Evolutionary conservation across 2,329 filamentous ascomycete genomes (phyloP).

Genomic region (Scedosporium minutisporum): DNA sequence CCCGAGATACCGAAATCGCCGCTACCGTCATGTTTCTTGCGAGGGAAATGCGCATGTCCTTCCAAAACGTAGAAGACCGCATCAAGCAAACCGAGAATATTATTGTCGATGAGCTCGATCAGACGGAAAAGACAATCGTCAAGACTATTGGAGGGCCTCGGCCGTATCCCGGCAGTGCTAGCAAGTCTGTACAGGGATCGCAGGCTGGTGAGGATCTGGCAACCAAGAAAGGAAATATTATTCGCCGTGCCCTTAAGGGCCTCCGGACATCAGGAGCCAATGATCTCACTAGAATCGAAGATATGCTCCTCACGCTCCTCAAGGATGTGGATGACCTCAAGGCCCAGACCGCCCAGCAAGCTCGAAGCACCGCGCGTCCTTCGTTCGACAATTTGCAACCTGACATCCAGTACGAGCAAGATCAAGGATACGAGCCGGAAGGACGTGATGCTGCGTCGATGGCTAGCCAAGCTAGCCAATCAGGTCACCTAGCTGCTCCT

Average conservation of each 20-base stretch:
- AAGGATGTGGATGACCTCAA: conserved; percentile 84
- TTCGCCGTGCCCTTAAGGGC: conserved; percentile 85
- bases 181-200: conserved; percentile 49
- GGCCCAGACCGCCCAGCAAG: conserved; percentile 38
- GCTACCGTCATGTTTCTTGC: conserved; percentile 89
- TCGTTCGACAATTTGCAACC: conserved; percentile 66
- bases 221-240: conserved; percentile 84
- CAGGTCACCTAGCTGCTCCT: conserved; percentile 57
- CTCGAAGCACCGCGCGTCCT: conserved; percentile 40
- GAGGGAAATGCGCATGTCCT: conserved; percentile 92
- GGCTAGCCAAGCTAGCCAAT: conserved; percentile 58
- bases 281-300: conserved; percentile 80
- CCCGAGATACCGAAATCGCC: conserved; percentile 90
- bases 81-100: conserved; percentile 83
- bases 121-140: conserved; percentile 76
- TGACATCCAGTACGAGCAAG: conserved; percentile 57
- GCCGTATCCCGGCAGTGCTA: conserved; percentile 60
- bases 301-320: conserved; percentile 85
- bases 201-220: conserved; percentile 50
- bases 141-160: conserved; percentile 78
- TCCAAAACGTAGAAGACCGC: conserved; percentile 89
- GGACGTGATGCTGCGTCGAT: conserved; percentile 20
- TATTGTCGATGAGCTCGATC: conserved; percentile 78
- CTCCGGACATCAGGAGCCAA: conserved; percentile 79
- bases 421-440: conserved; percentile 60